Base-by-base conservation (phyloP, 75 land plant species). In the Pinus albicaulis region DNA sequence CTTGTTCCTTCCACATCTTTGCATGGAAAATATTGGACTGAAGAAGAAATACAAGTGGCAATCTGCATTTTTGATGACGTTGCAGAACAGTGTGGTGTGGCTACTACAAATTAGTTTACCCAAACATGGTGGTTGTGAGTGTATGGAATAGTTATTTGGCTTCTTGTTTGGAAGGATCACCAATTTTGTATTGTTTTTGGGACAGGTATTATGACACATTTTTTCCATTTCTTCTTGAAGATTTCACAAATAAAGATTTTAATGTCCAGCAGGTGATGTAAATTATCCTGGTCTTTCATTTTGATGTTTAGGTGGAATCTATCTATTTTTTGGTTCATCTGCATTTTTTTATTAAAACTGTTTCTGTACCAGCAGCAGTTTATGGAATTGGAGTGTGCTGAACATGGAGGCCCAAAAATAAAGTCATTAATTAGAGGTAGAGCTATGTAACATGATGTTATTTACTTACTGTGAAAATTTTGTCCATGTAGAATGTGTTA, bases 311-410 rank as follows among this genome's bases (percentile, higher is more conserved):
- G 44, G 44, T 56, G 26, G 15, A 75, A 59, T 20, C 24, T 71
- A 71, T 71, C 22, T 44, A 3, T 38, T 38, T 31, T 71, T 48
- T 69, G 56, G 11, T 38, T 7, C 31, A 10, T 38, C 20, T 23
- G 28, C 19, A 19, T 68, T 34, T 10, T 26, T 52, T 74, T 64
- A 74, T 57, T 19, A 56, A 57, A 17, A 34, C 34, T 74, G 12
- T 15, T 28, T 6, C 4, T 56, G 41, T 19, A 14, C 82, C 79
- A 86, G 87, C 87, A 3, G 76, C 85, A 34, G 85, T 86, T 2
- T 86, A 86, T 79, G 87, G 87, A n/a, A 80, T 86, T 86, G 87
- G 87, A 78, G 86, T 86, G 87, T 80, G 87, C 85, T 28, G 85
- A 86, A 71, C 83, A 76, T 69, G 87, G 87, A 71, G 87, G 85